phyloP scores from a whole-genome alignment of 768 basidiomycete genomes.

The Leccinum arenicola region DNA sequence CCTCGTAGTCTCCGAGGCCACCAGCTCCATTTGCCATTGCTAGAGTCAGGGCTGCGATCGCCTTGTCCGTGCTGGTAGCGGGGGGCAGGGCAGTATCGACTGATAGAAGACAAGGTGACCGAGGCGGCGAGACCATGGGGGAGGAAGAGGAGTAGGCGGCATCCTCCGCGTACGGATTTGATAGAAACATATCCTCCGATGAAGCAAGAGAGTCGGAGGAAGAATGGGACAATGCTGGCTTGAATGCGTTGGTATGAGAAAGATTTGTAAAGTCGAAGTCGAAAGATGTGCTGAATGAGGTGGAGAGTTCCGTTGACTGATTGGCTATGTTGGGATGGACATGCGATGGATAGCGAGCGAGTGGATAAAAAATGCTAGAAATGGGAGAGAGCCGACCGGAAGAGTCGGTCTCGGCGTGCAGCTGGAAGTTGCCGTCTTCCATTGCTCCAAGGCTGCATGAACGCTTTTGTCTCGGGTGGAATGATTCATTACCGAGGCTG shows the following conservation, averaged over 20 bases:
- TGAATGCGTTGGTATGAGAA: constrained; percentile 29
- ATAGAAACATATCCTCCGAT: constrained; percentile 5
- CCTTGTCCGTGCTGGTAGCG: constrained; percentile 54
- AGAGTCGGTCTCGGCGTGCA: constrained; percentile 6
- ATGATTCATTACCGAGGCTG: constrained; percentile 22
- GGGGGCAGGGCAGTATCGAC: constrained; percentile 12
- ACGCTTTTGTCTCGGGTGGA: constrained; percentile 36
- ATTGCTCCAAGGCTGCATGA: constrained; percentile 45
- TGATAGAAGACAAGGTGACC: constrained; percentile 12
- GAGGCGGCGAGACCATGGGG: constrained; percentile 10
- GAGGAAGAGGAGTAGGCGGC: constrained; percentile 8
- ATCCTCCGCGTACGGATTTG: constrained; percentile 4
- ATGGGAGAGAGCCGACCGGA: constrained; percentile 25
- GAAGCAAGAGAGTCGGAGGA: constrained; percentile 18
- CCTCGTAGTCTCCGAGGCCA: constrained; percentile 54
- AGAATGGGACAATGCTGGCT: constrained; percentile 16
- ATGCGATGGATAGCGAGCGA: constrained; percentile 12
- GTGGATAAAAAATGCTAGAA: constrained; percentile 19
- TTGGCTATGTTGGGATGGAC: constrained; percentile 12
- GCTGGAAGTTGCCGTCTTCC: constrained; percentile 34
- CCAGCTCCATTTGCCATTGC: constrained; percentile 66
- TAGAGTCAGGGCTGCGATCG: constrained; percentile 54
- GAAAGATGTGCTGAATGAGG: constrained; percentile 28
- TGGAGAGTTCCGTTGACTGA: constrained; percentile 13
- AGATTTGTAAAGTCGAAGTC: constrained; percentile 26